phyloP scores from a whole-genome alignment of 2,329 filamentous ascomycete genomes.

The Cordyceps cateniannulata region DNA sequence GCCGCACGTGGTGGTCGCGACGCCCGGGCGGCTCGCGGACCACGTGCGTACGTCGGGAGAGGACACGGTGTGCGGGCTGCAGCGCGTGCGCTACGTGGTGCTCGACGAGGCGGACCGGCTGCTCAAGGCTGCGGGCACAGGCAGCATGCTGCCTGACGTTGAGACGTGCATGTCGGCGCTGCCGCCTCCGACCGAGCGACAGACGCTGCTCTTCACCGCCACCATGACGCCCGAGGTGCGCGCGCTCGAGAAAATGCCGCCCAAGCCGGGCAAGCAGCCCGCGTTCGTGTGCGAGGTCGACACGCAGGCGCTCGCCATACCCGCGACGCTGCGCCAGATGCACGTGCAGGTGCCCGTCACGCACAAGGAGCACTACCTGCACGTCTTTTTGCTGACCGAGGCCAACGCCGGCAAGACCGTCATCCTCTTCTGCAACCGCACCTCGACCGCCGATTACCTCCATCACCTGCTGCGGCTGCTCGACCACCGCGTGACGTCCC shows the following conservation, averaged over 20 bases:
- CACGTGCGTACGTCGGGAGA: slow-evolving; percentile 88
- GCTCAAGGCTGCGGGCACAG: slow-evolving; percentile 63
- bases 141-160: slow-evolving; percentile 91
- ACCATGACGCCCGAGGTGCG: slow-evolving; percentile 91
- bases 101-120: slow-evolving; percentile 94
- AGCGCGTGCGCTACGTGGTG: slow-evolving; percentile 76
- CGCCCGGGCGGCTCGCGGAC: slow-evolving; percentile 85
- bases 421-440: slow-evolving; percentile 94
- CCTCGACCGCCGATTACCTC: slow-evolving; percentile 78
- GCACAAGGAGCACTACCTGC: slow-evolving; percentile 91
- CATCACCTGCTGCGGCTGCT: slow-evolving; percentile 83
- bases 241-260: slow-evolving; percentile 72
- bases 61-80: slow-evolving; percentile 78
- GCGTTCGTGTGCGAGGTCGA: slow-evolving; percentile 89
- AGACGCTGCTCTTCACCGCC: slow-evolving; percentile 93
- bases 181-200: slow-evolving; percentile 70
- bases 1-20: slow-evolving; percentile 91
- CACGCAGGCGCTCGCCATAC: slow-evolving; percentile 68
- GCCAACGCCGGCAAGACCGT: slow-evolving; percentile 67
- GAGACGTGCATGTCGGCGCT: slow-evolving; percentile 80
- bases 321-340: slow-evolving; percentile 71
- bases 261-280: slow-evolving; percentile 61
- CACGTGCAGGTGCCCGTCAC: slow-evolving; percentile 86
- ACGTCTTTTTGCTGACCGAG: slow-evolving; percentile 77
- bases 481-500: slow-evolving; percentile 80